Base-by-base conservation (phyloP, 495 filamentous ascomycete species). In the Annulohypoxylon stygium region DNA sequence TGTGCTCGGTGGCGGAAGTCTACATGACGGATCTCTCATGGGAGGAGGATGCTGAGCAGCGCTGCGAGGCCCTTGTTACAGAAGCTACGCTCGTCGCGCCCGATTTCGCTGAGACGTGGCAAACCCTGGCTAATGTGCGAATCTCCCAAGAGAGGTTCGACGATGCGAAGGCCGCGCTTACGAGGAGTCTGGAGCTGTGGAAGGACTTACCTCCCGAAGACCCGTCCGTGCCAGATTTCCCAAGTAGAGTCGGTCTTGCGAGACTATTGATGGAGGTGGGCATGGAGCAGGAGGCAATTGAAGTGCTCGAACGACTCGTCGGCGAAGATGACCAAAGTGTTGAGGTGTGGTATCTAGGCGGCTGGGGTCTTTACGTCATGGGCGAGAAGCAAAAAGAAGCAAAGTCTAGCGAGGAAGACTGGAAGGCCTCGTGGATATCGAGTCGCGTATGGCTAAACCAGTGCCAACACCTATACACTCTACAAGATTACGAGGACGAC, bases 11-110 rank as follows among this genome's bases (percentile, higher is more conserved):
- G 62, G 89, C 92, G 0, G 97, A 99, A 80, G 92, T 98, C 36
- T 98, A 97, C 79, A 99, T 99, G 97, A 98, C 94, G 33, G 97
- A 99, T 83, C 86, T 99, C 69, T 85, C 92, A 25, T 97, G 93
- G 93, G 93, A 97, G 79, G 89, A 90, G 54, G 93, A 97, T 71
- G 95, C 94, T 1, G 97, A 98, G 80, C 80, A 84, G 50, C 85
- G 89, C 60, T 98, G 97, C 84, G 95, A 98, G 78, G 78, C 86
- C 2, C 87, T 96, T 48, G 90, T 97, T 57, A 93, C 93, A 5
- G 94, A 98, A 79, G 97, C 97, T 8, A 88, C 94, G 14, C 79
- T 94, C 45, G 85, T 94, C 16, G 90, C 88, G 25, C 92, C 94
- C 9, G 84, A 91, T 34, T 90, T 86, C 53, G 88, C 93, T 1